Evolutionary conservation across 176 grass and related monocot genomes (phyloP), one percentile per base, ranked within the genome.

Genomic region (Oryza coarctata): DNA sequence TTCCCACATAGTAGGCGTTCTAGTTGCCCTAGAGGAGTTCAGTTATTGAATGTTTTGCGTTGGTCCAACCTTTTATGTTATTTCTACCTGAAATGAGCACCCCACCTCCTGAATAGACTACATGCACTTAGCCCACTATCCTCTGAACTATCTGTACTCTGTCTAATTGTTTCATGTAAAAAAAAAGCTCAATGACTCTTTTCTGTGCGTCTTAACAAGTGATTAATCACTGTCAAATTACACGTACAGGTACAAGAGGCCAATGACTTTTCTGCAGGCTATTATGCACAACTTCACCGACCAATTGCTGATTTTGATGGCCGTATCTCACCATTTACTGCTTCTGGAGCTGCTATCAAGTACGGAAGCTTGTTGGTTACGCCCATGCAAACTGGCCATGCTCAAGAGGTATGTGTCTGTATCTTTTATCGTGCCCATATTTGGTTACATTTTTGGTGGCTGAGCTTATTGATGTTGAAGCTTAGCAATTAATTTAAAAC

Each of bases 371-470:
- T 92, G 68, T 75, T 89, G 26, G 73, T 97, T 36, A 36, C 81
- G 63, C 86, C 89, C 65, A 30, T 80, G 80, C 92, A 92, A 84
- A 75, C 73, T 90, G 87, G 77, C 22, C 92, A 97, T 52, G 80
- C 86, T 84, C 89, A 87, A 83, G 94, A 97, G 94, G 92, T 97
- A 91, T 79, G 75, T 75, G 83, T 79, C 41, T 75, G 74, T 44
- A 29, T 63, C 34, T 72, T 61, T 41, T 78, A 35, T 76, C 18
- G 44, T 74, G 9, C 50, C 64, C 65, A 88, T 82, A 39, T 52
- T 74, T 67, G 22, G 33, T 61, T 71, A 50, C 15, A 27, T 71
- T 34, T 34, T 31, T 35, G 40, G 49, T 40, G 55, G 17, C 33
- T 30, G 67, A 81, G 17, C 67, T 60, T 68, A 12, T 81, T 33